Base-by-base conservation (phyloP, 805 yeast genomes). In the Saturnispora halmiae region DNA sequence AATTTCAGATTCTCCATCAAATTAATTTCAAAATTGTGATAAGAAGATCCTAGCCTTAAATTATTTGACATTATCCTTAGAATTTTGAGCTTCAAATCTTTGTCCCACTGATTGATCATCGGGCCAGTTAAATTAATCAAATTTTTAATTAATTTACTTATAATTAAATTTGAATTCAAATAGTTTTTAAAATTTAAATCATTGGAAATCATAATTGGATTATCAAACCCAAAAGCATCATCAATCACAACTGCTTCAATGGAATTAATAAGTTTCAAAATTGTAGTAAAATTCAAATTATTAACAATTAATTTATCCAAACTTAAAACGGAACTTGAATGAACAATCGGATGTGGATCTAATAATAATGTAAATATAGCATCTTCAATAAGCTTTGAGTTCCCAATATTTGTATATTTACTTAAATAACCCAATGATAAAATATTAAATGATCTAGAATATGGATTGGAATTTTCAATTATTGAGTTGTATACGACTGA, bases 291-390 rank as follows among this genome's bases (percentile, higher is more conserved):
- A 13, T 55, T 41, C 26, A 55, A 60, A 14, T 55, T 43, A 46
- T 59, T 59, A 1, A 57, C 45, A 24, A 87, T 63, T 10, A 82
- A 56, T 1, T 71, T 60, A 2, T 72, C 59, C 32, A 82, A 55
- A 0, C 92, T 72, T 35, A 71, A 72, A 49, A 87, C 56, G 1
- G 90, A 69, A 69, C 87, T 80, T 41, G 74, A 70, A 54, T 84
- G 88, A 14, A 92, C 87, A 1, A 75, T 63, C 0, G 96, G 95
- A 54, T 88, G 90, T 0, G 95, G 88, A 58, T 90, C 97, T 16
- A 63, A 63, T 4, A 79, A 57, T 22, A 90, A 65, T 13, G 82
- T 77, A 29, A 70, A 58, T 2, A 78, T 53, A 4, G 85, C 75
- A 27, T 76, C 77, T 42, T 70, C 65, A 3, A 80, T 70, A 4